Conservation (phyloP, 345 rosid genomes). For the Camelina neglecta region DNA sequence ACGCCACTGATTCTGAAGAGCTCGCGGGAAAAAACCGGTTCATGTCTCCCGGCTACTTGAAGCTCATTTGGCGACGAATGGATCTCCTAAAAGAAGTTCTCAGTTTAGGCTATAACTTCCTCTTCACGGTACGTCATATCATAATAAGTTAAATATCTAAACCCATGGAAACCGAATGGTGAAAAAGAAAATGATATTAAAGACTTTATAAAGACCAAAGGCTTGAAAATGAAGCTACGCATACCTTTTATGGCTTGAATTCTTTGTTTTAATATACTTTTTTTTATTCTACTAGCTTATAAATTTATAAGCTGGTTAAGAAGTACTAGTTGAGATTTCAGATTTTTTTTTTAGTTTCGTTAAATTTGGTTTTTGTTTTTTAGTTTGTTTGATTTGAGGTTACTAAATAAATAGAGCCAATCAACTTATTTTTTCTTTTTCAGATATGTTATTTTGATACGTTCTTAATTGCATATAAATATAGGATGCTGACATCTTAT, state of each 20-base stretch:
- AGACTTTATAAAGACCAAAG: neutral
- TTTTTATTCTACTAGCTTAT: neutral
- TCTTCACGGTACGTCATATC: slow-evolving; percentile 57
- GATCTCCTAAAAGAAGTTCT: slow-evolving; percentile 46
- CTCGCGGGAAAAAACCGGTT: slow-evolving; percentile 43
- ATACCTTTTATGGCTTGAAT: neutral
- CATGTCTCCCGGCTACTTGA: slow-evolving; percentile 55
- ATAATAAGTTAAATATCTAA: neutral
- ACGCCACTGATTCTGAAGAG: slow-evolving; percentile 36
- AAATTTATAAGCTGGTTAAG: neutral
- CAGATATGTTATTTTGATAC: too few species aligned
- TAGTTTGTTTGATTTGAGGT: neutral
- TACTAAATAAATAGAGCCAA: neutral
- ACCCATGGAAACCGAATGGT: neutral
- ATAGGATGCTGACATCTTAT: slow-evolving; percentile 75
- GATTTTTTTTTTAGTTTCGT: neutral
- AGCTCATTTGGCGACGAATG: slow-evolving; percentile 72
- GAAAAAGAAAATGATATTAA: neutral
- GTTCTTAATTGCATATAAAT: neutral
- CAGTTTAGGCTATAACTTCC: slow-evolving; percentile 58
- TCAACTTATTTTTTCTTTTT: too few species aligned
- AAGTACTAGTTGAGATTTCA: too few species aligned
- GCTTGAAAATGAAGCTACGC: neutral
- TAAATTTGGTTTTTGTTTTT: neutral
- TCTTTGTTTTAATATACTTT: too few species aligned